Conservation (phyloP, 1,139 yeast species). For the Saccharomyces uvarum region DNA sequence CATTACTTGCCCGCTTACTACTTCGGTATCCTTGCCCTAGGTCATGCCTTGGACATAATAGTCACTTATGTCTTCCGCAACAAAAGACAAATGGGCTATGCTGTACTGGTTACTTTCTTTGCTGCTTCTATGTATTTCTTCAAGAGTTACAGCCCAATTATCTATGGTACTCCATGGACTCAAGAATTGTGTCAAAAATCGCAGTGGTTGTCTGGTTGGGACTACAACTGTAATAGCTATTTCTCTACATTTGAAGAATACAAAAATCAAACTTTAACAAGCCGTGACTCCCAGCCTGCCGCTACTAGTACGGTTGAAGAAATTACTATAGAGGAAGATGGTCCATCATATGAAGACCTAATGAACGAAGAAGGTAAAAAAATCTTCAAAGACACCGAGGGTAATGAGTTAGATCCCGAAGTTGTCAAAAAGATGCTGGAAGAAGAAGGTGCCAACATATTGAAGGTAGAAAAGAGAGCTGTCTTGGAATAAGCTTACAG, state of each 20-base stretch:
- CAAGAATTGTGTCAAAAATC: conserved; percentile 53
- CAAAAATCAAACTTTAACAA: conserved; percentile 7
- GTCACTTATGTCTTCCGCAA: conserved; percentile 39
- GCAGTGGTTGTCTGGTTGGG: conserved; percentile 65
- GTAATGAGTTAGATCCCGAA: conserved; percentile 21
- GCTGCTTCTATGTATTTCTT: conserved; percentile 49
- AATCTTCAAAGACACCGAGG: conserved; percentile 25
- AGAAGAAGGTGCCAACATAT: conserved; percentile 22
- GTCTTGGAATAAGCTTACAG: conserved; percentile 2
- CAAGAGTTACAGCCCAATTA: conserved; percentile 59
- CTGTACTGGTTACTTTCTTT: conserved; percentile 43
- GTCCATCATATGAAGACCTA: conserved; percentile 11
- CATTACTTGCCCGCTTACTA: conserved; percentile 88
- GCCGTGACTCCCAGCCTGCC: background rate
- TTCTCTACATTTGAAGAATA: conserved; percentile 22
- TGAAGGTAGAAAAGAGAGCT: conserved; percentile 15
- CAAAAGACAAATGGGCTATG: conserved; percentile 40
- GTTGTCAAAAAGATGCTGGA: conserved; percentile 18
- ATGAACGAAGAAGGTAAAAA: conserved; percentile 20
- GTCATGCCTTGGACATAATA: conserved; percentile 69
- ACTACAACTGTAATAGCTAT: conserved; percentile 65
- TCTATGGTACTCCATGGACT: conserved; percentile 79
- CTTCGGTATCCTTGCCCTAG: conserved; percentile 78
- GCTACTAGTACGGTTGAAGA: background rate
- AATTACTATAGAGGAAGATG: background rate